Evolutionary conservation across 768 basidiomycete genomes (phyloP).

Genomic region (Thelephora ganbajun): DNA sequence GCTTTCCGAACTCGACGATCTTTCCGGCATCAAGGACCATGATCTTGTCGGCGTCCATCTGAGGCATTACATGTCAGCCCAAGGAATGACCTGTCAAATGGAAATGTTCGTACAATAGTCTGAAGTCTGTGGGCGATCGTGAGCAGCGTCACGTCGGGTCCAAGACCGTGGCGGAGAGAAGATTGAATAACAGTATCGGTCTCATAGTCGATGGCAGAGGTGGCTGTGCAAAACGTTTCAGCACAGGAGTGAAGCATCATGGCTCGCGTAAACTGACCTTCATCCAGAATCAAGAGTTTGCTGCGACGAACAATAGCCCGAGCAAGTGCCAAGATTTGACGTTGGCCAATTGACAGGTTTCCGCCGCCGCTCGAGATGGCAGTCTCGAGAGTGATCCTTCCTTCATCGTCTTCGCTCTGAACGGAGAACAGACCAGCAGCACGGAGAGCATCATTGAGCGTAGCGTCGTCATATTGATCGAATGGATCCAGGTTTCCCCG

Average conservation of each 20-base stretch:
- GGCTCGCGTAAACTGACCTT: conserved; percentile 22
- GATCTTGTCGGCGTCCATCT: conserved; percentile 47
- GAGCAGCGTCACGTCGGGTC: conserved; percentile 32
- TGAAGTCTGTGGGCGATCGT: conserved; percentile 46
- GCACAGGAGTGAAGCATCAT: not conserved
- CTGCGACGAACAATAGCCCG: conserved; percentile 43
- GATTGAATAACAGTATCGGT: conserved; percentile 45
- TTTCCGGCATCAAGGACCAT: conserved; percentile 14
- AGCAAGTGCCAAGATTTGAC: conserved; percentile 46
- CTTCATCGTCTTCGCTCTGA: conserved; percentile 23
- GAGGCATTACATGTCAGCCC: not conserved
- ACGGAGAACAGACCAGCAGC: conserved; percentile 31
- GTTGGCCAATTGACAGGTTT: conserved; percentile 43
- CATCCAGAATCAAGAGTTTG: conserved; percentile 45
- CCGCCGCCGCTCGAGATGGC: conserved; percentile 27
- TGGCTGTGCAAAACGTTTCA: conserved; percentile 16
- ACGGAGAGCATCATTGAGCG: conserved; percentile 32
- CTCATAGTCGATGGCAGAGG: conserved; percentile 40
- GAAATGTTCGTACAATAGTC: conserved; percentile 21
- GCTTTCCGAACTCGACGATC: conserved; percentile 30
- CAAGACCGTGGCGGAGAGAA: conserved; percentile 33
- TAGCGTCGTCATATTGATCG: conserved; percentile 35
- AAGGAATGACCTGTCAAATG: not conserved
- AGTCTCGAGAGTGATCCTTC: conserved; percentile 29
- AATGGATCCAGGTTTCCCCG: conserved; percentile 53